Base-by-base conservation (phyloP, 1,284 basidiomycete species). In the Wolfiporia cocos region DNA sequence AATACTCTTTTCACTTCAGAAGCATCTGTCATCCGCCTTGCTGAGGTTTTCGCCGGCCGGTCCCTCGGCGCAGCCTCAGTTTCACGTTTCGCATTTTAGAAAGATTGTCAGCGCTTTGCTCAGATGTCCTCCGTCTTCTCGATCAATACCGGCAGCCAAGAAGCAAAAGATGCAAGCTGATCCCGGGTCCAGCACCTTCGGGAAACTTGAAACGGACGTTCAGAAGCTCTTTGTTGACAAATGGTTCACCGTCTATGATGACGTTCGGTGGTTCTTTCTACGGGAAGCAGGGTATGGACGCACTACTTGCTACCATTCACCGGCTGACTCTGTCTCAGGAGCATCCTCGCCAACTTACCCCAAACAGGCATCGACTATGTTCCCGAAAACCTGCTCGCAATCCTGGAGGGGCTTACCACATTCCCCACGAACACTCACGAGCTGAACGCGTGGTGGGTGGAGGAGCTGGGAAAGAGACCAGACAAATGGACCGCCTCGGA, bases 211-310 rank as follows among this genome's bases (percentile, higher is more conserved):
- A 36, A 39, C 67, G 2, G 82, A 86, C 49, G 79, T 90, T 7
- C 64, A 76, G 18, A 70, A 81, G 39, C 61, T 72, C 20, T 88
- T 90, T 56, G 65, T 81, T 44, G 73, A 78, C 29, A 78, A 72
- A 9, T 91, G 82, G 80, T 72, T 91, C 47, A 81, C 80, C 49
- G 78, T 86, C 14, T 69, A 94, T 59, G 90, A 94, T 50, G 96
- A 98, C 59, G 71, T 98, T 20, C 81, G 94, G 44, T 96, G 89
- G 84, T 91, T 89, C 62, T 96, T 96, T 67, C 76, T 97, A 46
- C 78, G 87, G 29, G 92, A 96, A 55, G 71, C 87, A 21, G 78
- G 74, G 85, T 91, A 67, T 40, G 80, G 67, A 28, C 41, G 37
- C 34, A 44, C 37, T 42, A 26, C 18, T 35, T 20, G 35, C 64